Conservation (phyloP, 1,284 basidiomycete genomes). For the Trametes polyzona region DNA sequence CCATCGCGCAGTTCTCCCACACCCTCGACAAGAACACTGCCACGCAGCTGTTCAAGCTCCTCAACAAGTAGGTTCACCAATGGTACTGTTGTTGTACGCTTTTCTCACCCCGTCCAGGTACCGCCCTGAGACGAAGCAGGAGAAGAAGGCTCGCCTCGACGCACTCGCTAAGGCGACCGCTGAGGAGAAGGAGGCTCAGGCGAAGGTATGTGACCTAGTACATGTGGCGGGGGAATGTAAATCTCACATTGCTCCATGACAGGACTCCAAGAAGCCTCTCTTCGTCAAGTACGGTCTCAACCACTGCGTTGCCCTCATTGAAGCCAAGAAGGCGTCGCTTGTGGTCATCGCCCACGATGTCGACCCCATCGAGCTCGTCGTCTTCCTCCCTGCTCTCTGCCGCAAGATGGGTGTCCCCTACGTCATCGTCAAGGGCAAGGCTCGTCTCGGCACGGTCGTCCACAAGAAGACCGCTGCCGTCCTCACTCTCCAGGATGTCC, state of each 20-base stretch:
- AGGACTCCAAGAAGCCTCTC: slow-evolving; percentile 90
- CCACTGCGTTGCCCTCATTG: slow-evolving; percentile 94
- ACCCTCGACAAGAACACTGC: slow-evolving; percentile 99
- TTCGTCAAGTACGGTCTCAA: slow-evolving; percentile 98
- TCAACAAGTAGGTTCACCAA: slow-evolving; percentile 79
- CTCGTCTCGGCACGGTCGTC: slow-evolving; percentile 94
- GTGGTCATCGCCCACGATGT: slow-evolving; percentile 99
- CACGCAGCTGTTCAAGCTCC: slow-evolving; percentile 95
- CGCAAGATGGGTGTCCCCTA: slow-evolving; percentile 99
- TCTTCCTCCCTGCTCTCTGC: slow-evolving; percentile 98
- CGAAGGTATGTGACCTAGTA: slow-evolving; percentile 48
- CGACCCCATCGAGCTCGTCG: slow-evolving; percentile 97
- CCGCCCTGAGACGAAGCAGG: slow-evolving; percentile 92
- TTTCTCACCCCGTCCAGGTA: slow-evolving; percentile 43
- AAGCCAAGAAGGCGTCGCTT: slow-evolving; percentile 97
- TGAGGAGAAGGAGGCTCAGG: slow-evolving; percentile 76
- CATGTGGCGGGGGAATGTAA: slow-evolving; percentile 3
- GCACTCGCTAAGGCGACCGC: slow-evolving; percentile 77
- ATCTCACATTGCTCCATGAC: slow-evolving; percentile 25
- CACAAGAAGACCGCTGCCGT: slow-evolving; percentile 99
- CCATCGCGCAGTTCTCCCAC: slow-evolving; percentile 97
- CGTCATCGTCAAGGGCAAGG: slow-evolving; percentile 98
- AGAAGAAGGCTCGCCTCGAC: slow-evolving; percentile 96
- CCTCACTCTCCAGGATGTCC: slow-evolving; percentile 90
- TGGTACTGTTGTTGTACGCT: not conserved